These are phyloP conservation scores for Spergularia marina DNA, from an alignment of 148 eudicot species.

Conservation along the genomic window DNA sequence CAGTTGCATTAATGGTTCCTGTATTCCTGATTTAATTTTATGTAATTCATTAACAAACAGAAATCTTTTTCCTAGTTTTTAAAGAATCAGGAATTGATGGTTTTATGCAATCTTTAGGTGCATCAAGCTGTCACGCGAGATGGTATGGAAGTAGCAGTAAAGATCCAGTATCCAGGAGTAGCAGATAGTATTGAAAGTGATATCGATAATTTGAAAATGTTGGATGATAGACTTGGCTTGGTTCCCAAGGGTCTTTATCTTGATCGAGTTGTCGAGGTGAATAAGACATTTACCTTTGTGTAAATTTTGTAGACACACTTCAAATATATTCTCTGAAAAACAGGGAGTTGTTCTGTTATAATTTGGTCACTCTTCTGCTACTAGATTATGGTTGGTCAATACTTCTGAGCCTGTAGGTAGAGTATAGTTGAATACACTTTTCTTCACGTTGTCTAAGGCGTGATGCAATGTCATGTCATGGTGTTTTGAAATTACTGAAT, in stretches of 20 bases:
- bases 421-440: background rate
- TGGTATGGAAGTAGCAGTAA: constrained; percentile 81
- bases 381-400: background rate
- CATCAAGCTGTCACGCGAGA: constrained; percentile 78
- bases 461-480: background rate
- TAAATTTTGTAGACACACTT: too few species aligned
- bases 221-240: constrained; percentile 68
- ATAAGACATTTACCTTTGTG: background rate
- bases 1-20: too few species aligned
- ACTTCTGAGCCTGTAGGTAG: background rate
- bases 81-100: background rate
- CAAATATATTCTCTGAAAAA: background rate
- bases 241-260: constrained; percentile 79
- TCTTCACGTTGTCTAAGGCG: background rate
- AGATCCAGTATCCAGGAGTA: constrained; percentile 97
- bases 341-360: background rate
- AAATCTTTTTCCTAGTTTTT: background rate
- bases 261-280: constrained; percentile 92
- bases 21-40: too few species aligned
- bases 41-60: too few species aligned
- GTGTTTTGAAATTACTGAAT: background rate
- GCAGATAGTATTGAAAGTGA: constrained; percentile 99
- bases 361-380: background rate
- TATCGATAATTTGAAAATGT: constrained; percentile 83
- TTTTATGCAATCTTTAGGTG: constrained; percentile 47